These are phyloP conservation scores for Lepidium didymum DNA, from an alignment of 345 rosid genomes.

Conservation along the genomic window DNA sequence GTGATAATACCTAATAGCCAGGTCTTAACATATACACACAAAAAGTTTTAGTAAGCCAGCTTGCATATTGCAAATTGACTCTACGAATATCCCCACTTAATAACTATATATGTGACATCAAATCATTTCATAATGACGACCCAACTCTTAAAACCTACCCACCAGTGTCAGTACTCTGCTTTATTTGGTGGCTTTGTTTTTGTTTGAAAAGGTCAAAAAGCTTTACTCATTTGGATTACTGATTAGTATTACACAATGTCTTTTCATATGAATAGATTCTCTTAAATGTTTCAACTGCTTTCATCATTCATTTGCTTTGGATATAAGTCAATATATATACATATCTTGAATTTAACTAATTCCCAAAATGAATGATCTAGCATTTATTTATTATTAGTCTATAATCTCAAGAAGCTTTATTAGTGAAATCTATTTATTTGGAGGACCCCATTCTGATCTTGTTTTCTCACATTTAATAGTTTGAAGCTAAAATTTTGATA, in stretches of 20 bases:
- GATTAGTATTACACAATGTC: conserved; percentile 1
- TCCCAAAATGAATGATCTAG: neutral
- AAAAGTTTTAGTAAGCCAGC: conserved; percentile 6
- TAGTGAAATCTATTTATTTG: neutral
- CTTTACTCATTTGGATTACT: conserved; percentile 11
- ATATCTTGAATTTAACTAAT: neutral
- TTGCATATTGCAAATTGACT: conserved; percentile 13
- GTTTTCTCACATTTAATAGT: neutral
- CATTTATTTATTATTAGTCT: neutral
- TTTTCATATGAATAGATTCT: neutral
- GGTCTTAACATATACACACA: too few species aligned
- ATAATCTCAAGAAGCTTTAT: neutral
- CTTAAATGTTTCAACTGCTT: neutral
- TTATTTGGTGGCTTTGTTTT: conserved; percentile 10
- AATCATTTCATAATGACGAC: conserved; percentile 25
- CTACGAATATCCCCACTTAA: conserved; percentile 14
- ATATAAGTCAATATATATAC: neutral
- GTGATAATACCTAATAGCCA: neutral
- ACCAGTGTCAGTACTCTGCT: conserved; percentile 18
- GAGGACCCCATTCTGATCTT: neutral
- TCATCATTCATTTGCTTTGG: conserved; percentile 5
- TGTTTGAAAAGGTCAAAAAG: conserved; percentile 17
- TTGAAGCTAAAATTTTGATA: neutral
- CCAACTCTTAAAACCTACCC: conserved; percentile 6
- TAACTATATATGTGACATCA: conserved; percentile 25